Conservation (phyloP, 169 alveolate species). For the Cryptosporidium sp. region DNA sequence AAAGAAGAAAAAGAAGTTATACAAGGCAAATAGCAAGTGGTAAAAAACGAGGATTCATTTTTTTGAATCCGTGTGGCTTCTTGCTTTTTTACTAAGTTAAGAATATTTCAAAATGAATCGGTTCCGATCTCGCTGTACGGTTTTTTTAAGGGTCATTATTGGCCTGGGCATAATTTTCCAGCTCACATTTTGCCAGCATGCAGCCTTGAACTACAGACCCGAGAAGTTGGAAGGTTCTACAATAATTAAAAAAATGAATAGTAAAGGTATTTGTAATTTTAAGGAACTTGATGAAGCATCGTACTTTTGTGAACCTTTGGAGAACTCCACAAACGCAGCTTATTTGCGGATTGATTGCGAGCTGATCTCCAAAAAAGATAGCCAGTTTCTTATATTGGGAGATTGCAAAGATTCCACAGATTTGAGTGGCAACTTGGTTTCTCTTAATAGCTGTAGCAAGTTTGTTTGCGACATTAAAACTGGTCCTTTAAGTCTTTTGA, state of each 20-base stretch:
- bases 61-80: background rate
- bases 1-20: too few relatives aligned
- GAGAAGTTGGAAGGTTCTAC: background rate
- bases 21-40: background rate
- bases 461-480: background rate
- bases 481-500: background rate
- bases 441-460: background rate
- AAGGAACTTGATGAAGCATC: constrained; percentile 1
- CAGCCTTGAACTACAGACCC: background rate
- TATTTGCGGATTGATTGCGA: constrained; percentile 19
- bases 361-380: background rate
- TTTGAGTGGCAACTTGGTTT: background rate
- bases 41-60: background rate
- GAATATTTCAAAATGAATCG: background rate
- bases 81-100: background rate
- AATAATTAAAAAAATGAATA: background rate
- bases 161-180: background rate
- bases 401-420: background rate
- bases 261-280: constrained; percentile 10
- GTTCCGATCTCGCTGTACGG: background rate
- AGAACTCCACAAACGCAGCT: background rate
- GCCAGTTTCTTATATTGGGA: background rate
- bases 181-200: background rate
- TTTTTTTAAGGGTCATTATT: background rate
- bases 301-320: constrained; percentile 8